Evolutionary conservation across 2,329 filamentous ascomycete genomes (phyloP), one percentile per base, ranked within the genome.

Genomic region (Bipolaris gigantea): DNA sequence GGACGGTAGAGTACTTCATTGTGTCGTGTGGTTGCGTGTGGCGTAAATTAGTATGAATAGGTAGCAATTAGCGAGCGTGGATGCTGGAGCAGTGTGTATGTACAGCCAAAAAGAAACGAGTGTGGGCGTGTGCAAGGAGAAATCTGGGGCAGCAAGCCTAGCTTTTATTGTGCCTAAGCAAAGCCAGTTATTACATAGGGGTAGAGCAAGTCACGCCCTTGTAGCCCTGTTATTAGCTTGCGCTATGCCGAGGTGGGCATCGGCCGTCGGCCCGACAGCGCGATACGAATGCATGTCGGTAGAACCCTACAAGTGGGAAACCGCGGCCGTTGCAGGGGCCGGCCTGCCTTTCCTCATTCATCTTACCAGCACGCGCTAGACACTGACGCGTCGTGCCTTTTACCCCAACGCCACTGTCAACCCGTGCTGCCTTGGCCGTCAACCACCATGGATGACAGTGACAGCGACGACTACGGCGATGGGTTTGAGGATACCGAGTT

Each of bases 401-500:
- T 48, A 56, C 52, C 46, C 43, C 18, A 48, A 52, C 52, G 63
- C 58, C 65, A 59, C 61, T 43, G 41, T 53, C 50, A 48, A 48
- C 55, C 45, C 53, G 27, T 23, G 53, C 42, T 36, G 53, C 48
- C 57, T 55, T 51, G 43, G 50, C 60, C 40, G 49, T 55, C 50
- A 50, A 43, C 55, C 39, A 54, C 56, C 25, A 66, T 64, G 61
- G 63, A 62, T 30, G 68, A 71, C 35, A 70, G 66, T 30, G 68
- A 71, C 35, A 70, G 66, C 55, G 84, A 88, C 36, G 84, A 87
- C 41, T 88, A 85, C 65, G 85, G 85, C 54, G 85, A 85, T 58
- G 66, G 85, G 58, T 80, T 88, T 48, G 81, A 83, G 48, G 87
- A 89, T 56, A 86, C 87, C 64, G 86, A 88, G 60, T 75, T 89